Evolutionary conservation across 805 yeast species (phyloP), one percentile per base, ranked within the genome.

Genomic region (Metschnikowia lachancei): DNA sequence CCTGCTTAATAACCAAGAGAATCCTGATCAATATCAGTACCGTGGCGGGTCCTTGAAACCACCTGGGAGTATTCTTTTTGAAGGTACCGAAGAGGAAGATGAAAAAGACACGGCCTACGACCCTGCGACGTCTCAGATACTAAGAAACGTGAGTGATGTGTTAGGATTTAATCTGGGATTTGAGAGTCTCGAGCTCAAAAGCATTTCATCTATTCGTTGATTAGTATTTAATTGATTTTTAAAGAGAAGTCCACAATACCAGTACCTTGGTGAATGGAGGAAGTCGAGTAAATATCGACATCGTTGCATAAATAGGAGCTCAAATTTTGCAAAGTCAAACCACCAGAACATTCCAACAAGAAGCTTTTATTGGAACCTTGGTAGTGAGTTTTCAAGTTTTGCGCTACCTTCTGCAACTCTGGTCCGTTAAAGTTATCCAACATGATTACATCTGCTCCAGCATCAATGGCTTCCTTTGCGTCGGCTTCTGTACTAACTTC

Each of bases 381-480:
- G 81, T 87, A 87, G 54, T 72, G 72, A 2, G 57, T 47, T 62
- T 84, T 89, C 51, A 91, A 68, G 52, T 66, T 75, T 24, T 61
- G 62, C 0, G 97, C 95, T 16, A 85, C 92, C 0, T 61, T 54
- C 51, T 77, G 81, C 48, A 91, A 71, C 14, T 75, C 85, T 0
- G 74, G 78, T 2, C 89, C 87, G 3, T 74, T 62, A 64, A 92
- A 92, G 64, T 91, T 91, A 61, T 91, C 98, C 60, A 91, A 76
- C 98, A 91, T 91, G 50, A 92, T 84, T 17, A 92, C 87, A 64
- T 91, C 98, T 0, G 97, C 97, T 11, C 98, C 97, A 1, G 97
- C 95, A 13, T 72, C 80, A 57, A 92, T 92, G 20, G 98, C 98
- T 63, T 92, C 97, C 53, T 77, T 74, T 1, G 98, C 98, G 59